Percentiles rank a stretch among this genome's conserved stretches.
Evolutionary conservation across 176 grass and related monocot genomes (phyloP).

Genomic region (Oryza australiensis): DNA sequence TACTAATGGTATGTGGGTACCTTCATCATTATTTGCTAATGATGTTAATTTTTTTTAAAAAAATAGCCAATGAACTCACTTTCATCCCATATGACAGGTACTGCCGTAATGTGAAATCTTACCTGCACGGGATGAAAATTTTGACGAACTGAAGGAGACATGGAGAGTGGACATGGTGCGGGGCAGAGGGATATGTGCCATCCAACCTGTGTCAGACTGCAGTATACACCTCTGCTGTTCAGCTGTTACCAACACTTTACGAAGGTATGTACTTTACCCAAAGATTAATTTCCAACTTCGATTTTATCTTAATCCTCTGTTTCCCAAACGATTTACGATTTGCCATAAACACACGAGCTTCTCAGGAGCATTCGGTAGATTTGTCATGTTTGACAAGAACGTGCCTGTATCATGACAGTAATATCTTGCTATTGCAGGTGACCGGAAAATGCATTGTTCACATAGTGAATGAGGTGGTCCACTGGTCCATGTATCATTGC

Average conservation of each 20-base stretch:
- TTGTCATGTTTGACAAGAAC: neutral
- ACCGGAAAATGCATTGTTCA: neutral
- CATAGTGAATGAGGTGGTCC: neutral
- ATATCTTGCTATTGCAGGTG: neutral
- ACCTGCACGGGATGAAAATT: neutral
- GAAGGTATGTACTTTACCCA: neutral
- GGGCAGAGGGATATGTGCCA: neutral
- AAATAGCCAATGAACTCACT: neutral
- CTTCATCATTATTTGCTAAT: neutral
- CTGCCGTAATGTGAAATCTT: neutral
- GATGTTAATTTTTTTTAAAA: neutral
- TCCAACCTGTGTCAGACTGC: neutral
- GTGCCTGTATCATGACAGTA: neutral
- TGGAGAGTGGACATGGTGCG: neutral
- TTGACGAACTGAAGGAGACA: constrained; percentile 1
- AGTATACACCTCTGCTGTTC: neutral
- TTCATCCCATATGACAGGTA: constrained; percentile 8
- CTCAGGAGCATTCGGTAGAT: too few relatives aligned
- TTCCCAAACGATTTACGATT: neutral
- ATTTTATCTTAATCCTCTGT: neutral
- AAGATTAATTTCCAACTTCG: neutral
- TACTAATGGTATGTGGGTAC: constrained; percentile 16
- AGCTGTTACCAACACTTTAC: neutral
- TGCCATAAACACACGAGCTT: neutral
- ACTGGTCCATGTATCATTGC: neutral